Base-by-base conservation (phyloP, 1,139 yeast species). In the Yamadazyma dendronema region DNA sequence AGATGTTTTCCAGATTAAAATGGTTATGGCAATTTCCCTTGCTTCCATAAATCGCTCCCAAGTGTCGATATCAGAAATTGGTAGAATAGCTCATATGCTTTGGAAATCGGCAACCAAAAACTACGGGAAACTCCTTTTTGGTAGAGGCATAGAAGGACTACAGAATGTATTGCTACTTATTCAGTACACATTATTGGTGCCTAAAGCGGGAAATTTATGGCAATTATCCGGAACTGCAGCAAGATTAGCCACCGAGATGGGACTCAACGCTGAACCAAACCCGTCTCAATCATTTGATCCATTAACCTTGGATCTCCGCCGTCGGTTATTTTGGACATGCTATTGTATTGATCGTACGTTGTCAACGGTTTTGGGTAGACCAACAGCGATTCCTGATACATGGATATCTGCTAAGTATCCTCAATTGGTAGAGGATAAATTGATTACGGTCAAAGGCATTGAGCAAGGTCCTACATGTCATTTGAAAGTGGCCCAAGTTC, bases 151-250 rank as follows among this genome's bases (percentile, higher is more conserved):
- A 14, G 34, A 33, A 27, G 41, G 33, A n/a, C 38, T 43, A 16
- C 47, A 43, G 14, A 43, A 41, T 30, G 34, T 38, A 14, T 31
- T 43, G 13, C 24, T 43, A 9, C 17, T 38, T 14, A 26, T 43
- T 12, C 47, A 43, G 30, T 43, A 43, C 29, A 37, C 43, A 17
- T 25, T 43, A 30, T 36, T 43, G 31, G 46, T 43, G 9, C 47
- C 47, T 11, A 42, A 37, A 24, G 39, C 47, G 11, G 47, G 47
- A 6, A 43, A 43, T 24, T 31, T 43, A 19, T 42, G 47, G 46
- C 44, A 43, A 8, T 38, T 43, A 19, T 39, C 47, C 4, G 47
- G 47, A 17, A 34, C 46, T 2, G 46, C 44, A 8, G 40, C 42
- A 44, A 35, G 43, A 17, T 33, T 37, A 14, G 47, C 46, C 15